Evolutionary conservation across 306 rosid species (phyloP).

Genomic region (Macrotyloma uniflorum): DNA sequence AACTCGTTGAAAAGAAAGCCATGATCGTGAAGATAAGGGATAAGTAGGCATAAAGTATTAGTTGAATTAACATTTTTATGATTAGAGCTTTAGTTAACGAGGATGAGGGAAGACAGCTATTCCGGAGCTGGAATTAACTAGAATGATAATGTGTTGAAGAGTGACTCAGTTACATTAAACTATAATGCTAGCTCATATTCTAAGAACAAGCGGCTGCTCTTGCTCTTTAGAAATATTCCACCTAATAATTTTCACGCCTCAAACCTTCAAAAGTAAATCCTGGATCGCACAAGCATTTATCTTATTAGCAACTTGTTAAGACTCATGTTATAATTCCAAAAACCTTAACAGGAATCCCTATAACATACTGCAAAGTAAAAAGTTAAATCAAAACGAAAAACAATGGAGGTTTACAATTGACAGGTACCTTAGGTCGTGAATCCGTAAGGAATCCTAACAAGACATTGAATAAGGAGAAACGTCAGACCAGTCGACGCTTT

Average conservation of each 20-base stretch:
- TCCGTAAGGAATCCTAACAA: conserved; percentile 65
- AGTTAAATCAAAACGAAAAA: neutral
- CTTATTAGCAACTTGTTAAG: no score
- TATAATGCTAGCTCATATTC: neutral
- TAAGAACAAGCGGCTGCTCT: neutral
- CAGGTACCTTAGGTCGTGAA: conserved; percentile 71
- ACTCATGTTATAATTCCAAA: neutral
- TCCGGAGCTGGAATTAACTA: no score
- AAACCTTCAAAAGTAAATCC: no score
- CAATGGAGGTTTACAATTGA: neutral
- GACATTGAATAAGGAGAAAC: conserved; percentile 60
- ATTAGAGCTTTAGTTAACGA: no score
- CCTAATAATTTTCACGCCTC: conserved; percentile 4
- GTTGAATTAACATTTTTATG: no score
- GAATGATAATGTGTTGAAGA: neutral
- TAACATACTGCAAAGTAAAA: neutral
- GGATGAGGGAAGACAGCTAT: no score
- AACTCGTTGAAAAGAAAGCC: no score
- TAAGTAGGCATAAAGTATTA: no score
- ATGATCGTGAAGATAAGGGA: no score
- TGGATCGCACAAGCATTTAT: no score
- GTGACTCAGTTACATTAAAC: neutral
- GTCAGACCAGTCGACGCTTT: conserved; percentile 63
- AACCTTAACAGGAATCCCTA: neutral
- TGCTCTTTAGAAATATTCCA: conserved; percentile 32